phyloP scores from a whole-genome alignment of 208 protist genomes.

The Sergeia podlipaevii region DNA sequence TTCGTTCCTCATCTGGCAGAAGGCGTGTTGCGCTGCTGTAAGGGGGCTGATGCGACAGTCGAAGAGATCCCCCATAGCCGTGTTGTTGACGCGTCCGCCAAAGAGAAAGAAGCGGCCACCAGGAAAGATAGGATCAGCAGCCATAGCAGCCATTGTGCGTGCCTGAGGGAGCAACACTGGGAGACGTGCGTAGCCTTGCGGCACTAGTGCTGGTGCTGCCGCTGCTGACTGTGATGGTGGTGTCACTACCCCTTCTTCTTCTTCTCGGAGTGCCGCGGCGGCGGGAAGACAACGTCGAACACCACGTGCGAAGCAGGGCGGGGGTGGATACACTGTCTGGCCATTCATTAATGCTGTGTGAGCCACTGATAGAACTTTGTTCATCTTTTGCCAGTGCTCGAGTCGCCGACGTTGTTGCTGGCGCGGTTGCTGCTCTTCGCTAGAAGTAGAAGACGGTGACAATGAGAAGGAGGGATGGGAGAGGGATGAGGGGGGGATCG shows the following conservation, averaged over 20 bases:
- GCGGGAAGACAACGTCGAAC: no score
- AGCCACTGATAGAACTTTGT: no score
- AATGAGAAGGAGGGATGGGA: no score
- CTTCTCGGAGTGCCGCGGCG: no score
- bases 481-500: no score
- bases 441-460: no score
- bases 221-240: slow-evolving; percentile 3
- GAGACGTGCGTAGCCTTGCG: slow-evolving; percentile 2
- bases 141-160: slow-evolving; percentile 63
- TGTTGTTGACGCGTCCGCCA: slow-evolving; percentile 49
- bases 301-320: no score
- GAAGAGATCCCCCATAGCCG: slow-evolving; percentile 44
- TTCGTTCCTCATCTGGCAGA: slow-evolving; percentile 5
- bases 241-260: no score
- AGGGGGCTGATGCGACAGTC: slow-evolving; percentile 25
- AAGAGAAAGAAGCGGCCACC: slow-evolving; percentile 48
- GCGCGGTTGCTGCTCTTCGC: neutral
- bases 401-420: neutral
- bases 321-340: no score
- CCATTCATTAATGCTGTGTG: no score
- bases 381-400: no score
- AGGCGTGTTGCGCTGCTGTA: slow-evolving; percentile 14
- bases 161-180: slow-evolving; percentile 23
- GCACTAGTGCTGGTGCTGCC: neutral
- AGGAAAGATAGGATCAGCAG: slow-evolving; percentile 22